Conservation (phyloP, 495 filamentous ascomycete genomes). For the Talaromyces borbonicus region DNA sequence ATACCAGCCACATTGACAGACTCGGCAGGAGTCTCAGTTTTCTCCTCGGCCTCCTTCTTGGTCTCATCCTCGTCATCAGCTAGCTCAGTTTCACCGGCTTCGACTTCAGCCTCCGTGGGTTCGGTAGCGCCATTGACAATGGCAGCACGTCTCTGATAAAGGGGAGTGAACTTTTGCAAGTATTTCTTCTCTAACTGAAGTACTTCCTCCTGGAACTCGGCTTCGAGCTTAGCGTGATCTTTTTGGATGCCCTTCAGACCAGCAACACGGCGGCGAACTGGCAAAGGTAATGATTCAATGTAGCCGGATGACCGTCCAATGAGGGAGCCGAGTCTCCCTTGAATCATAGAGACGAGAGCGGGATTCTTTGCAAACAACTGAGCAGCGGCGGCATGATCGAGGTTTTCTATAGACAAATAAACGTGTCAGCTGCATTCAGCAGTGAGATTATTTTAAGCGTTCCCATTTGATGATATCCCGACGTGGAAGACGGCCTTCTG, state of each 20-base stretch:
- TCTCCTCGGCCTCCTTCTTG: conserved; percentile 33
- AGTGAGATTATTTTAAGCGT: no score
- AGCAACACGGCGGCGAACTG: conserved; percentile 84
- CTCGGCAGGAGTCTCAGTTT: conserved; percentile 37
- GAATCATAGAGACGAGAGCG: conserved; percentile 87
- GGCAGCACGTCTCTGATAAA: conserved; percentile 88
- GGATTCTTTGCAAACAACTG: conserved; percentile 92
- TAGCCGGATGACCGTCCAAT: conserved; percentile 96
- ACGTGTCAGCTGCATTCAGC: neutral
- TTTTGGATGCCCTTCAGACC: conserved; percentile 97
- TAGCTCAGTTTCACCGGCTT: conserved; percentile 74
- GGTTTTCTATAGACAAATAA: conserved; percentile 53
- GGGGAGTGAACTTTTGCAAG: conserved; percentile 94
- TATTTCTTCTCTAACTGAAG: conserved; percentile 98
- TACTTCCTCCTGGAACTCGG: conserved; percentile 96
- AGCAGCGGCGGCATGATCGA: conserved; percentile 78
- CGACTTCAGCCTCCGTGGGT: conserved; percentile 75
- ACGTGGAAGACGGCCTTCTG: no score
- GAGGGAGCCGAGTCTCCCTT: conserved; percentile 86
- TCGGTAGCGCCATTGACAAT: conserved; percentile 86
- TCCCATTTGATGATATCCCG: no score
- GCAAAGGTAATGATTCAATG: conserved; percentile 83
- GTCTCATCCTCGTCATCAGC: conserved; percentile 57
- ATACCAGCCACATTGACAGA: conserved; percentile 61
- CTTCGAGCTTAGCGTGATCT: conserved; percentile 95